phyloP scores from a whole-genome alignment of 1,284 basidiomycete species.

The Cutaneotrichosporon spelunceum region DNA sequence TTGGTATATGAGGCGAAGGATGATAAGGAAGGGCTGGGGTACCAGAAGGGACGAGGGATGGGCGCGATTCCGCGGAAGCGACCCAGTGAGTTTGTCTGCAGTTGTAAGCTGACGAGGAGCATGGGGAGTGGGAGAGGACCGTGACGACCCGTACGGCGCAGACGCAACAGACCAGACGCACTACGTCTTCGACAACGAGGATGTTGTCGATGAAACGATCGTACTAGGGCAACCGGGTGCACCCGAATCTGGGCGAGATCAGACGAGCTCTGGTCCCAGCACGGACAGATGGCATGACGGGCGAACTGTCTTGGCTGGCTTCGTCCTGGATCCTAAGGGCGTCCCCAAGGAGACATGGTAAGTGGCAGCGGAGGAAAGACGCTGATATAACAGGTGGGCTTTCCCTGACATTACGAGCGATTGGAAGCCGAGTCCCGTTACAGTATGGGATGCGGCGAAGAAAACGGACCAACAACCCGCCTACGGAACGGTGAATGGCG shows the following conservation, averaged over 20 bases:
- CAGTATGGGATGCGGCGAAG: conserved; percentile 65
- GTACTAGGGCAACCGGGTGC: conserved; percentile 31
- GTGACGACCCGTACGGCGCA: conserved; percentile 76
- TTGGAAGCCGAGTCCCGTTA: conserved; percentile 79
- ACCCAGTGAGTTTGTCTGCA: conserved; percentile 23
- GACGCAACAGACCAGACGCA: conserved; percentile 34
- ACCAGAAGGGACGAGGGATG: conserved; percentile 63
- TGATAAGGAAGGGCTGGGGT: conserved; percentile 75
- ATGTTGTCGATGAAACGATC: conserved; percentile 62
- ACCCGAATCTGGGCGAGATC: not conserved
- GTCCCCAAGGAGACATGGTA: conserved; percentile 72
- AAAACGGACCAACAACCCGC: conserved; percentile 54
- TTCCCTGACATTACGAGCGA: conserved; percentile 72
- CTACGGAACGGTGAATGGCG: conserved; percentile 20
- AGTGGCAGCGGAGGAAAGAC: conserved; percentile 27
- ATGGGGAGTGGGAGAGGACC: conserved; percentile 66
- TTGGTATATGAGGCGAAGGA: conserved; percentile 66
- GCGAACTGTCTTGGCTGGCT: conserved; percentile 67
- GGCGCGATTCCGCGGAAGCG: conserved; percentile 40
- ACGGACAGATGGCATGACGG: conserved; percentile 67
- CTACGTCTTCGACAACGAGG: conserved; percentile 65
- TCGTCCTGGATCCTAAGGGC: conserved; percentile 65
- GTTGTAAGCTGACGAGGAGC: conserved; percentile 18
- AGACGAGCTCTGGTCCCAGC: not conserved
- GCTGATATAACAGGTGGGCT: conserved; percentile 62